Conservation (phyloP, 208 protist genomes). For the Trypanosomatidae sp. region DNA sequence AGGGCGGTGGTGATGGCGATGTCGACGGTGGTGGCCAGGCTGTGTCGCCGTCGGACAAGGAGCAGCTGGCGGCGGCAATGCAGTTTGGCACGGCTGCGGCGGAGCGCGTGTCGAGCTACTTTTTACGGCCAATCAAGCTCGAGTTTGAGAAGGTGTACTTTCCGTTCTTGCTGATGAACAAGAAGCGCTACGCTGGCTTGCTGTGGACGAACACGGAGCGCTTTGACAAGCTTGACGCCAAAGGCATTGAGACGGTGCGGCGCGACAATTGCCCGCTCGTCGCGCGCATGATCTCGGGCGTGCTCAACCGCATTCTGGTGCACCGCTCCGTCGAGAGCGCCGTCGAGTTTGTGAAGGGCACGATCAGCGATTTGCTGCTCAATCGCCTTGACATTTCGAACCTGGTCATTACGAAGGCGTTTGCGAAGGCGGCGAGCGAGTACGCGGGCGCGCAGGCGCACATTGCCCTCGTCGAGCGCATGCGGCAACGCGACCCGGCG, state of each 20-base stretch:
- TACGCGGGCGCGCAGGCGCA: conserved; percentile 87
- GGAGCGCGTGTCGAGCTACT: conserved; percentile 66
- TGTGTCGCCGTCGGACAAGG: conserved; percentile 59
- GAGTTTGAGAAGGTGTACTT: conserved; percentile 99
- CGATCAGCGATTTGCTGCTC: conserved; percentile 72
- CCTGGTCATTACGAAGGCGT: conserved; percentile 77
- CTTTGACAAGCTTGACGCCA: conserved; percentile 99
- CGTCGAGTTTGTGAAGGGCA: conserved; percentile 86
- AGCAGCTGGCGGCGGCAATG: conserved; percentile 38
- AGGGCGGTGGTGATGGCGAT: too few relatives aligned
- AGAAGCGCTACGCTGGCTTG: conserved; percentile 99
- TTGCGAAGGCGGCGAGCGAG: conserved; percentile 91
- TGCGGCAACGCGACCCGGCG: conserved; percentile 72
- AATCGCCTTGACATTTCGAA: conserved; percentile 82
- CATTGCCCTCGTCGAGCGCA: conserved; percentile 74
- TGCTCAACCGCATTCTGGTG: conserved; percentile 78
- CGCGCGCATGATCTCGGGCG: conserved; percentile 64
- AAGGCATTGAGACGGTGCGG: conserved; percentile 98
- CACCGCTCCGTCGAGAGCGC: conserved; percentile 76
- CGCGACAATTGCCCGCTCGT: conserved; percentile 98
- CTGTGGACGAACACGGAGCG: conserved; percentile 97
- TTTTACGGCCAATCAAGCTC: conserved; percentile 96
- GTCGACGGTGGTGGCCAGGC: too few relatives aligned
- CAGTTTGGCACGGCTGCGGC: conserved; percentile 90
- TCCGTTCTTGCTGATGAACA: conserved; percentile 99